Evolutionary conservation across 2,329 filamentous ascomycete species (phyloP).

Genomic region (Albifimbria verrucaria): DNA sequence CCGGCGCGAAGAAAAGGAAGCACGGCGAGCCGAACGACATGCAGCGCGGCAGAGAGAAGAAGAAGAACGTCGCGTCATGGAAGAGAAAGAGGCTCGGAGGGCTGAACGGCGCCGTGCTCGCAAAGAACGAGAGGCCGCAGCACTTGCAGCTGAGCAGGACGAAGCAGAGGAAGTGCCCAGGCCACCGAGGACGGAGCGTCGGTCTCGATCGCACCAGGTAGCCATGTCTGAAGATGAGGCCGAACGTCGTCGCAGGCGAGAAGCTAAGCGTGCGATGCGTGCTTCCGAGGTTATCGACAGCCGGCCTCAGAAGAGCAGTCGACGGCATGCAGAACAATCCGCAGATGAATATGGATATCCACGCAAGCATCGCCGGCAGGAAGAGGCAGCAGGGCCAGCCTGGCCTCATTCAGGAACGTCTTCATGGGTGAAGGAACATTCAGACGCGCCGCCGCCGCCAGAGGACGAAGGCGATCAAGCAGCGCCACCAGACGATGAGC

Average conservation of each 20-base stretch:
- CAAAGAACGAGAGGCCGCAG: constrained; percentile 44
- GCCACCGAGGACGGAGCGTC: constrained; percentile 46
- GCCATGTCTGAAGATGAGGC: constrained; percentile 45
- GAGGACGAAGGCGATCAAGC: constrained; percentile 36
- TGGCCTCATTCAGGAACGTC: constrained; percentile 64
- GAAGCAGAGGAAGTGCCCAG: constrained; percentile 42
- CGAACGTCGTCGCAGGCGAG: constrained; percentile 51
- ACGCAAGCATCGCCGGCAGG: constrained; percentile 35
- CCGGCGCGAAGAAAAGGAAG: constrained; percentile 55
- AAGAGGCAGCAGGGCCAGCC: constrained; percentile 28
- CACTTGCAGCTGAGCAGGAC: constrained; percentile 37
- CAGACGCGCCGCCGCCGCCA: constrained; percentile 58
- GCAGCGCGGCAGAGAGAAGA: constrained; percentile 47
- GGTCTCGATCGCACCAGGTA: constrained; percentile 41
- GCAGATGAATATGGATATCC: constrained; percentile 44
- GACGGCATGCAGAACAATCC: constrained; percentile 37
- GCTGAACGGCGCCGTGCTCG: constrained; percentile 48
- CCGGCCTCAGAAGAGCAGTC: constrained; percentile 31
- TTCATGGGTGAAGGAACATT: constrained; percentile 65
- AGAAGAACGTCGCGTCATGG: constrained; percentile 44
- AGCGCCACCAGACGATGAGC: constrained; percentile 41
- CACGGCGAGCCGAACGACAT: constrained; percentile 52
- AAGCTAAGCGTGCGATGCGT: constrained; percentile 45
- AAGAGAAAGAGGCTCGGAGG: constrained; percentile 47
- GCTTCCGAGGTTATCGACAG: constrained; percentile 32